Conservation (phyloP, 768 basidiomycete genomes). For the Lentinula aciculospora region DNA sequence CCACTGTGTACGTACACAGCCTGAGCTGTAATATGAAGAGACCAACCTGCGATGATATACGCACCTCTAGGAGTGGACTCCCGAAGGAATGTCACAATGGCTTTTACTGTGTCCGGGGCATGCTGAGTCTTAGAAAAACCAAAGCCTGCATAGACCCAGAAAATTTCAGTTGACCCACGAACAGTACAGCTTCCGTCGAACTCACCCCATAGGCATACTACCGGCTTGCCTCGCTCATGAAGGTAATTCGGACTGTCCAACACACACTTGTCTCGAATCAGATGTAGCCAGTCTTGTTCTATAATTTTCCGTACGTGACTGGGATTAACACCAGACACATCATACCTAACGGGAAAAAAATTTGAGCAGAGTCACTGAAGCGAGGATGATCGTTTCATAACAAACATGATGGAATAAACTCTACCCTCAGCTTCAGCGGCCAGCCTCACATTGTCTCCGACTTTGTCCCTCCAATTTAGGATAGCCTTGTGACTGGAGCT, state of each 20-base stretch:
- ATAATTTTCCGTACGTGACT: slow-evolving; percentile 63
- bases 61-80: slow-evolving; percentile 61
- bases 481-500: slow-evolving; percentile 37
- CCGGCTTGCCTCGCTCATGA: slow-evolving; percentile 60
- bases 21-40: too few species aligned
- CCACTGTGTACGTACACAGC: too few species aligned
- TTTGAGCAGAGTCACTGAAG: not conserved
- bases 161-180: not conserved
- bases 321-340: slow-evolving; percentile 68
- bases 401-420: slow-evolving; percentile 82
- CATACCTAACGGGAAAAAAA: slow-evolving; percentile 51
- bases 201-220: slow-evolving; percentile 69
- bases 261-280: slow-evolving; percentile 54
- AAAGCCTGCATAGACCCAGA: slow-evolving; percentile 39
- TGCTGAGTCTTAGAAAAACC: slow-evolving; percentile 61
- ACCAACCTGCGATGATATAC: slow-evolving; percentile 49
- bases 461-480: slow-evolving; percentile 60
- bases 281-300: slow-evolving; percentile 70
- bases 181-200: not conserved
- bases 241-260: slow-evolving; percentile 73
- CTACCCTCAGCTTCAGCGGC: slow-evolving; percentile 78
- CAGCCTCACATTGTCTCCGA: slow-evolving; percentile 65
- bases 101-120: slow-evolving; percentile 50
- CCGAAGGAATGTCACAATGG: slow-evolving; percentile 52
- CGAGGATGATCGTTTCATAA: slow-evolving; percentile 1